Base-by-base conservation (phyloP, 768 basidiomycete genomes). In the Lactifluus subvellereus region DNA sequence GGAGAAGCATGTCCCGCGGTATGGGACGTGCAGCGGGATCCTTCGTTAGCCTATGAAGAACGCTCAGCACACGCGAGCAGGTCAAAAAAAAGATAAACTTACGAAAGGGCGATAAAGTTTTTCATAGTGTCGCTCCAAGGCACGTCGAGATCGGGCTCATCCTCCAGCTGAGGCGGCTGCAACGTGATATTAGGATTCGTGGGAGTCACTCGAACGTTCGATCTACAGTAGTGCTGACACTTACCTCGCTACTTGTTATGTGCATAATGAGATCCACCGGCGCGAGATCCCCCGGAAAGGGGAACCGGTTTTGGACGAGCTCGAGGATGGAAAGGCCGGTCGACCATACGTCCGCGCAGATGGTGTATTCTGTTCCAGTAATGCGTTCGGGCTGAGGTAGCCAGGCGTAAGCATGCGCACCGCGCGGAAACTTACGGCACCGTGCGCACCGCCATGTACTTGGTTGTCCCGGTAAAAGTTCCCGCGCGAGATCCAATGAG, bases 321-420 rank as follows among this genome's bases (percentile, higher is more conserved):
- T 97, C 94, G 68, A 97, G 80, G 32, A 97, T 80, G 1, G 92
- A 89, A 43, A 97, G 88, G 6, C 94, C 94, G 6, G 91, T 86
- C 0, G 94, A 95, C 94, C 94, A 97, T 22, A 97, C 93, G 71
- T 97, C 93, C 32, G 94, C 90, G 59, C 90, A 82, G 69, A 94
- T 94, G n/a, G 89, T 88, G 71, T 94, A 97, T 65, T 87, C 84
- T 47, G 85, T 82, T 1, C 93, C 94, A 67, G 83, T 85, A 61
- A 96, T 95, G 59, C 94, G 85, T 73, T 96, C 94, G 53, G 94
- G 94, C 89, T 91, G 61, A 43, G 56, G 27, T 48, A 61, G 22
- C 30, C 48, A 33, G 27, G 13, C 42, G 33, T 48, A 42, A 65
- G 53, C 10, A 45, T 32, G 20, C n/a, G 30, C 37, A 51, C 13